phyloP scores from a whole-genome alignment of 169 alveolate species.

The Neospora caninum region DNA sequence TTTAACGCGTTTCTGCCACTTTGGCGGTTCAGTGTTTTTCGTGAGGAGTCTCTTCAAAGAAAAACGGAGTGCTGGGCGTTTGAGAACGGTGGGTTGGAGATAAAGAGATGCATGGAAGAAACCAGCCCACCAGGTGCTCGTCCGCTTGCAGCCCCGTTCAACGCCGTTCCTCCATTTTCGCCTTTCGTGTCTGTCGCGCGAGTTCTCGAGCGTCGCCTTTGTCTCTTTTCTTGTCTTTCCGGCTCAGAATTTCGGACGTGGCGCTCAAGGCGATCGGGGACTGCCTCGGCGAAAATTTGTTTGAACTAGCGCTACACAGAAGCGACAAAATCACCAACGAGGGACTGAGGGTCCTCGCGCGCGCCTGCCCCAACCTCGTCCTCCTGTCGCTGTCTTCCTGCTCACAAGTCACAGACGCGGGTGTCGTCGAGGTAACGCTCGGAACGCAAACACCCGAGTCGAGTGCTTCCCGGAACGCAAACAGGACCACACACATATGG shows the following conservation, averaged over 20 bases:
- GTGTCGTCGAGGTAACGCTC: conserved; percentile 22
- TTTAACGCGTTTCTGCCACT: background rate
- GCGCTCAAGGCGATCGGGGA: conserved; percentile 36
- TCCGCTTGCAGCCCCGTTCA: background rate
- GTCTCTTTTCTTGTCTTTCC: background rate
- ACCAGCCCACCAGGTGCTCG: background rate
- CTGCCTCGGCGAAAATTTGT: conserved; percentile 34
- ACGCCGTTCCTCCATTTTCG: background rate
- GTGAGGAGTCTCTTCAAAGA: too few relatives aligned
- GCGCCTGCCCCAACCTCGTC: conserved; percentile 18
- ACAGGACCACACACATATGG: background rate
- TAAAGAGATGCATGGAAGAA: too few relatives aligned
- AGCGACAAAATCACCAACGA: conserved; percentile 44
- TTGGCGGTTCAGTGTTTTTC: too few relatives aligned
- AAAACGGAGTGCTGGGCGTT: too few relatives aligned
- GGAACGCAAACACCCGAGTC: background rate
- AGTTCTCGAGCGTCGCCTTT: too few relatives aligned
- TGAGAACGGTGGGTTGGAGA: too few relatives aligned
- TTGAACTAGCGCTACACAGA: conserved; percentile 58
- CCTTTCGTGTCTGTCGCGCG: background rate
- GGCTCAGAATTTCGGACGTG: conserved; percentile 46
- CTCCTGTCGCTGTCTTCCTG: conserved; percentile 61
- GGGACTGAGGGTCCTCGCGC: conserved; percentile 8
- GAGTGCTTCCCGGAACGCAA: background rate
- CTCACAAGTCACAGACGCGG: conserved; percentile 41